Base-by-base conservation (phyloP, 192 early-diverging fungal genomes). In the Gryganskiella cystojenkinii region DNA sequence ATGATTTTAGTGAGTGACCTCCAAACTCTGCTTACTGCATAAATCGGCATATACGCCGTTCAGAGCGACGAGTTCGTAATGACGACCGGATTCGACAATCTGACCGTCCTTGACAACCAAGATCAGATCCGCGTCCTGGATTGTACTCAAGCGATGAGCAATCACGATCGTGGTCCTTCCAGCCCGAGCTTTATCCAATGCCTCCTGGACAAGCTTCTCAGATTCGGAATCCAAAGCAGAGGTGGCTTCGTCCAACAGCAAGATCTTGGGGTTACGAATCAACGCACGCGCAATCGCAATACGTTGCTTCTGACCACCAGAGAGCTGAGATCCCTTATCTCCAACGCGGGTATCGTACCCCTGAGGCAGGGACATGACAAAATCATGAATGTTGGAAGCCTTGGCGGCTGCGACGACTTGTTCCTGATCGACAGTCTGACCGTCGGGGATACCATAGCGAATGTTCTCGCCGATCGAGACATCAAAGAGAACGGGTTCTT, bases 241-340 rank as follows among this genome's bases (percentile, higher is more conserved):
- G 0, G 93, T 93, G 0, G 94, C 94, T 73, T 95, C 93, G 49
- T 95, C 93, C 8, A 94, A 76, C 31, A 96, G 71, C 25, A 92
- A 71, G 13, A 92, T 66, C 17, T 81, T 69, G 10, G 91, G 90
- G 57, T 91, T 79, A 33, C 88, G 82, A 43, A 92, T 86, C 40
- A 90, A 56, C 2, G 91, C 90, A 27, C 91, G 83, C 33, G 91
- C 90, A 78, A 91, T 91, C 11, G 88, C 88, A 63, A 91, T 87
- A 37, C 90, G 82, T 68, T 91, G 90, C 63, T 85, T 87, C 58
- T 91, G 90, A 15, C 90, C 90, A 15, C 90, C 90, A 0, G 86
- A 89, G 14, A 92, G 59, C 55, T 80, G 82, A 0, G 80, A 81
- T 33, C 89, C 90, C 28, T 82, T 81, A 56, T 88, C 83, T 5